These are phyloP conservation scores for Plasmodium sp. DNA, from an alignment of 169 alveolate genomes.

Conservation along the genomic window DNA sequence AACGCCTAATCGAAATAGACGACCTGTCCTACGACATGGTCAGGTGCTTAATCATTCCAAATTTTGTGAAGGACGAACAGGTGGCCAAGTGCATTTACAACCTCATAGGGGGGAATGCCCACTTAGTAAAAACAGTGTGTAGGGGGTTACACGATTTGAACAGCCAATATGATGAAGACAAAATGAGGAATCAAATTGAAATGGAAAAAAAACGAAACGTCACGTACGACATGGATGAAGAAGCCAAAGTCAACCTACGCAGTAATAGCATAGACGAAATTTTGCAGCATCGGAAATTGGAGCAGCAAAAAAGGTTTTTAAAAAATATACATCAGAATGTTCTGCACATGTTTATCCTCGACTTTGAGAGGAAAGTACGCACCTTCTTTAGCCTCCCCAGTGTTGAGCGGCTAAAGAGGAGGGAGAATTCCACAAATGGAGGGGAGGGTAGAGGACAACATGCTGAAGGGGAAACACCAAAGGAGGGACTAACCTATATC, in stretches of 20 bases:
- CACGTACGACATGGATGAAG: conserved; percentile 67
- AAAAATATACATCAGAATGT: conserved; percentile 42
- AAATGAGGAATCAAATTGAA: conserved; percentile 35
- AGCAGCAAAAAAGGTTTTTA: conserved; percentile 29
- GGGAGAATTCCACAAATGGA: neutral
- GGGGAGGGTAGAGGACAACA: neutral
- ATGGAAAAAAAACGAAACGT: conserved; percentile 19
- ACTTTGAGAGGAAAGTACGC: conserved; percentile 21
- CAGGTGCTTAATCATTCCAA: conserved; percentile 19
- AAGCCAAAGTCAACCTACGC: neutral
- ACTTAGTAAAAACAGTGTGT: conserved; percentile 17
- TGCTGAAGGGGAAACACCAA: neutral
- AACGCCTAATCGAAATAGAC: conserved; percentile 32
- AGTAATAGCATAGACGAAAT: conserved; percentile 35
- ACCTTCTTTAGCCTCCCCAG: conserved; percentile 23
- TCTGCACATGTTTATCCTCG: conserved; percentile 28
- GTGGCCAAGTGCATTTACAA: conserved; percentile 21
- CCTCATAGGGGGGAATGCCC: conserved; percentile 34
- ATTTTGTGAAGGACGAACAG: conserved; percentile 18
- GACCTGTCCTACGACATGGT: conserved; percentile 47
- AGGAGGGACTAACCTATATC: conserved; percentile 11
- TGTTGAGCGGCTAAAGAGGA: conserved; percentile 14
- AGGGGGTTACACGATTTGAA: conserved; percentile 18
- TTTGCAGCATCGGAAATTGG: conserved; percentile 3
- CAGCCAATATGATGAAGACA: neutral